phyloP scores from a whole-genome alignment of 2,329 filamentous ascomycete species.

The Talaromyces sp. region DNA sequence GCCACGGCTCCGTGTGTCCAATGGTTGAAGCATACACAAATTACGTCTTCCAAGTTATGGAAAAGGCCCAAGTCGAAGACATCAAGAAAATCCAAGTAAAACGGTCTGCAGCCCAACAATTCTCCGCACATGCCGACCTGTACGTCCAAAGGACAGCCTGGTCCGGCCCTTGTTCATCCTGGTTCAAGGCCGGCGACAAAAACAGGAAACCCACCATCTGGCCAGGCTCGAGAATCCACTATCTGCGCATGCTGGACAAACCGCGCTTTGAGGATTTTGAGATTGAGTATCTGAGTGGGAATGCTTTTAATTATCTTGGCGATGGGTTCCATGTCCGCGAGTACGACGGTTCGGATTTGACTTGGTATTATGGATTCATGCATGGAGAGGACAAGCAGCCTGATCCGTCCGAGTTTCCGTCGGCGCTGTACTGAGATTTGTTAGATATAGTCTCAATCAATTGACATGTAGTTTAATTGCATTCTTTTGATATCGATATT shows the following conservation, averaged over 20 bases:
- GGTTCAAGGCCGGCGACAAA: slow-evolving; percentile 12
- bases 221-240: neutral
- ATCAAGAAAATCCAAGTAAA: neutral
- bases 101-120: neutral
- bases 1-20: slow-evolving; percentile 25
- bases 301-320: neutral
- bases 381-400: too few species aligned
- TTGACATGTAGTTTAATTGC: too few species aligned
- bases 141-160: neutral
- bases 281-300: neutral
- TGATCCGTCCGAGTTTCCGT: too few species aligned
- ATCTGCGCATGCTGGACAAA: neutral
- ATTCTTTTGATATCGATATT: too few species aligned
- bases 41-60: neutral
- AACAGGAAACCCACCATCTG: slow-evolving; percentile 6
- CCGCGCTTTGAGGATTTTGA: neutral
- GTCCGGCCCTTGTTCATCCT: neutral
- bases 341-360: too few species aligned
- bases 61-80: neutral
- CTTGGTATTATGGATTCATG: too few species aligned
- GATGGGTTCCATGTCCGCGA: neutral
- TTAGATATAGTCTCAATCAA: too few species aligned
- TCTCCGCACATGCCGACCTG: neutral
- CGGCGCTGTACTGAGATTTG: too few species aligned
- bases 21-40: neutral